Conservation (phyloP, 2,329 filamentous ascomycete genomes). For the Scorias spongiosa region DNA sequence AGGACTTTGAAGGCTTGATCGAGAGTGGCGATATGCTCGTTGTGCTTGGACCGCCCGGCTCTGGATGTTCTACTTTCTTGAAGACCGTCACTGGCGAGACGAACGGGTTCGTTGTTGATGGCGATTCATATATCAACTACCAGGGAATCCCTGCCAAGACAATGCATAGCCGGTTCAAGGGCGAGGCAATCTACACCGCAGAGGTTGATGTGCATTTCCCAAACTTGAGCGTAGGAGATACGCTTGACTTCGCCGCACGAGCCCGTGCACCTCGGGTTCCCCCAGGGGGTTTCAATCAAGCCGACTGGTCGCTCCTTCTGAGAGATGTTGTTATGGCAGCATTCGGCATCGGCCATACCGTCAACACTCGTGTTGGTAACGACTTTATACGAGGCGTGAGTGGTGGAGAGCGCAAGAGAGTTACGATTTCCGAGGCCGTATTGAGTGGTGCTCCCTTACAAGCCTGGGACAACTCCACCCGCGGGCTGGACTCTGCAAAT, state of each 20-base stretch:
- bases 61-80: conserved; percentile 67
- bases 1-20: conserved; percentile 52
- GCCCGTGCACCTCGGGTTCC: conserved; percentile 50
- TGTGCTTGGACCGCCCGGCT: conserved; percentile 53
- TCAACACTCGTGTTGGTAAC: conserved; percentile 59
- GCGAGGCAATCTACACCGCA: conserved; percentile 75
- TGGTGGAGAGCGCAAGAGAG: conserved; percentile 55
- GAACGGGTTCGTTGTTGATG: conserved; percentile 60
- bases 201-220: conserved; percentile 75
- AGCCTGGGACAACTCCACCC: conserved; percentile 66
- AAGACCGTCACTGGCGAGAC: conserved; percentile 76
- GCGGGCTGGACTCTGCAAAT: conserved; percentile 61
- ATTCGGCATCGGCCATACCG: conserved; percentile 58
- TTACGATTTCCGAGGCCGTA: conserved; percentile 66
- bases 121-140: conserved; percentile 64
- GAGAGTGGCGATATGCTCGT: conserved; percentile 61
- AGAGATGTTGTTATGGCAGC: conserved; percentile 62
- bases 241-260: conserved; percentile 59
- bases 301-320: conserved; percentile 45
- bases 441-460: conserved; percentile 44
- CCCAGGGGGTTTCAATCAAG: conserved; percentile 41
- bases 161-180: conserved; percentile 65
- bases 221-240: conserved; percentile 62
- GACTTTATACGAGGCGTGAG: conserved; percentile 61
- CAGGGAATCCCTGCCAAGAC: conserved; percentile 58